Conservation (phyloP, 306 rosid genomes). For the Fragaria ananassa region DNA sequence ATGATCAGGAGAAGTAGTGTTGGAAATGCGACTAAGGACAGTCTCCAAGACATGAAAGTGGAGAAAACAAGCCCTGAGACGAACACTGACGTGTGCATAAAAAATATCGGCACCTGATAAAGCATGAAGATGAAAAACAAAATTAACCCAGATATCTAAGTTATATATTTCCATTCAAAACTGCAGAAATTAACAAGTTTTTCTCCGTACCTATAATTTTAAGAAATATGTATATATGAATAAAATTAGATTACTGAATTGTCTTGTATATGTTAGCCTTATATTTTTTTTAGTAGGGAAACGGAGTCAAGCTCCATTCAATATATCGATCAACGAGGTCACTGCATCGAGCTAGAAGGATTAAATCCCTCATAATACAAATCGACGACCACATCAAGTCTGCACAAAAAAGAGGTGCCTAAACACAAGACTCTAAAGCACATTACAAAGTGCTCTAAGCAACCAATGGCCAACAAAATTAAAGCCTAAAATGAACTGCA, state of each 20-base stretch:
- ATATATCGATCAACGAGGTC: no score
- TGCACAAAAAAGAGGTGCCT: no score
- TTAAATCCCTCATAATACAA: no score
- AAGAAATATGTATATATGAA: not conserved
- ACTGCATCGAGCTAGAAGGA: no score
- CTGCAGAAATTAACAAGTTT: not conserved
- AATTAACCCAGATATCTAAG: not conserved
- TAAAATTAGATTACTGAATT: not conserved
- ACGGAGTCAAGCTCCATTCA: no score
- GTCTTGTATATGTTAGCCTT: not conserved
- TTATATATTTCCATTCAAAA: not conserved
- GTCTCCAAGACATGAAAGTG: conserved; percentile 75
- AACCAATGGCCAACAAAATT: no score
- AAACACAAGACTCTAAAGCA: no score
- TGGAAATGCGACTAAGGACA: conserved; percentile 76
- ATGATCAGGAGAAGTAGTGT: conserved; percentile 70
- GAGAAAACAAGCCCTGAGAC: conserved; percentile 74
- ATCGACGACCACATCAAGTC: no score
- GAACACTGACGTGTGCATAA: conserved; percentile 85
- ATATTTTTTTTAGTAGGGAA: no score
- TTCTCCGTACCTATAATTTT: not conserved
- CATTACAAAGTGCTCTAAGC: no score
- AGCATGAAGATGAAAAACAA: not conserved
- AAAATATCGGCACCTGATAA: conserved; percentile 69
- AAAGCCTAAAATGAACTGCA: no score